phyloP scores from a whole-genome alignment of 768 basidiomycete species.

The Lentinula edodes region DNA sequence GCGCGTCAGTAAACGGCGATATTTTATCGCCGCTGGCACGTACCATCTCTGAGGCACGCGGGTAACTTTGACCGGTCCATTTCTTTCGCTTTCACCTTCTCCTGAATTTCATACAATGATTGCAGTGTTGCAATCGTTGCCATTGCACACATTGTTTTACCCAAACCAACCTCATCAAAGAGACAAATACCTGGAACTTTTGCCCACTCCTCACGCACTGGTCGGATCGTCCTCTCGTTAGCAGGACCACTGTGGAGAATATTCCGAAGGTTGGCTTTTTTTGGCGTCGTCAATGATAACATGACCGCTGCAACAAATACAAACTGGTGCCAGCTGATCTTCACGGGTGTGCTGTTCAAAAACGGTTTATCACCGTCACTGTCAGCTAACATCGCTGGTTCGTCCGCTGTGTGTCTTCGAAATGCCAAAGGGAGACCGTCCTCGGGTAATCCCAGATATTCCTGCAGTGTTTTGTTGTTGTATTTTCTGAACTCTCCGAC shows the following conservation, averaged over 20 bases:
- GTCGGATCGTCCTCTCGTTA: not conserved
- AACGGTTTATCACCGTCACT: not conserved
- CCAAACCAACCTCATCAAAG: not conserved
- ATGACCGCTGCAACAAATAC: not conserved
- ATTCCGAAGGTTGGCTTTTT: not conserved
- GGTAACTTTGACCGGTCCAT: not conserved
- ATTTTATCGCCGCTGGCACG: not conserved
- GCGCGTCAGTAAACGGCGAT: no score
- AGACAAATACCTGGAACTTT: not conserved
- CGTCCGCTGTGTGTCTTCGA: not conserved
- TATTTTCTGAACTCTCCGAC: not conserved
- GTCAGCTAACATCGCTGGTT: not conserved
- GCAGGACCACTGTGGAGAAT: not conserved
- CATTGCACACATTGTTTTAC: not conserved
- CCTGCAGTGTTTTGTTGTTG: not conserved
- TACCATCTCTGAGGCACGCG: not conserved
- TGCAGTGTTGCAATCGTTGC: not conserved
- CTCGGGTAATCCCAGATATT: not conserved
- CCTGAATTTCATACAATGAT: no score
- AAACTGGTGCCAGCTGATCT: not conserved
- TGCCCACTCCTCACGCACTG: not conserved
- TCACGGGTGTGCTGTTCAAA: not conserved
- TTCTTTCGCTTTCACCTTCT: not conserved
- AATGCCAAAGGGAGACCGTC: not conserved
- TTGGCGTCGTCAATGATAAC: not conserved